Percentiles rank a stretch among this genome's conserved stretches.
These are phyloP conservation scores for Aspergillus calidoustus DNA, from an alignment of 2,329 filamentous ascomycete species.

Conservation along the genomic window DNA sequence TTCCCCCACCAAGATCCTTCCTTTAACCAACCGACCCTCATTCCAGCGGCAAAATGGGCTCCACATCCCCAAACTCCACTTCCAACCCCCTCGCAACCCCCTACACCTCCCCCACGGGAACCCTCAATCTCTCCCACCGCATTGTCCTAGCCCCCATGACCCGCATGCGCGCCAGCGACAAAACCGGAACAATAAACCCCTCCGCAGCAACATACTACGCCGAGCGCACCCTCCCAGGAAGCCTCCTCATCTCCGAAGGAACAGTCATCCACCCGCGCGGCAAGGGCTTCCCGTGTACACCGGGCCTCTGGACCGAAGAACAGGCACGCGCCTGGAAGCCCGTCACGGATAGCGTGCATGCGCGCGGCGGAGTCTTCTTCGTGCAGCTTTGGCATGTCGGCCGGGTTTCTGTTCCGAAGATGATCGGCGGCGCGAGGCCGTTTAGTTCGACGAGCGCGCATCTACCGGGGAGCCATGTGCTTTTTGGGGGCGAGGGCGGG, in stretches of 20 bases:
- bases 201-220: constrained; percentile 2
- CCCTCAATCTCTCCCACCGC: neutral
- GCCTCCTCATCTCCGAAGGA: constrained; percentile 1
- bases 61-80: neutral
- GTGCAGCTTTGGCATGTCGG: constrained; percentile 2
- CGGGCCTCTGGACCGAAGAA: neutral
- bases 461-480: neutral
- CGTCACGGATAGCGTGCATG: neutral
- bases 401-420: neutral
- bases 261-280: neutral
- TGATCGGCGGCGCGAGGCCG: neutral
- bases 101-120: neutral
- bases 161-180: neutral
- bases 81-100: neutral
- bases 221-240: neutral
- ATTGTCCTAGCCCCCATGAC: constrained; percentile 11
- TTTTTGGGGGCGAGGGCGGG: neutral
- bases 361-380: neutral
- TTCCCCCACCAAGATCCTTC: no score
- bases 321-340: constrained; percentile 1
- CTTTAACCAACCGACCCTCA: no score
- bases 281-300: neutral
- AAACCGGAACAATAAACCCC: neutral
- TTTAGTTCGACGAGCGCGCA: neutral
- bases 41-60: neutral